Evolutionary conservation across 2,329 filamentous ascomycete species (phyloP), one percentile per base, ranked within the genome.

Genomic region (Talaromyces rugulosus): DNA sequence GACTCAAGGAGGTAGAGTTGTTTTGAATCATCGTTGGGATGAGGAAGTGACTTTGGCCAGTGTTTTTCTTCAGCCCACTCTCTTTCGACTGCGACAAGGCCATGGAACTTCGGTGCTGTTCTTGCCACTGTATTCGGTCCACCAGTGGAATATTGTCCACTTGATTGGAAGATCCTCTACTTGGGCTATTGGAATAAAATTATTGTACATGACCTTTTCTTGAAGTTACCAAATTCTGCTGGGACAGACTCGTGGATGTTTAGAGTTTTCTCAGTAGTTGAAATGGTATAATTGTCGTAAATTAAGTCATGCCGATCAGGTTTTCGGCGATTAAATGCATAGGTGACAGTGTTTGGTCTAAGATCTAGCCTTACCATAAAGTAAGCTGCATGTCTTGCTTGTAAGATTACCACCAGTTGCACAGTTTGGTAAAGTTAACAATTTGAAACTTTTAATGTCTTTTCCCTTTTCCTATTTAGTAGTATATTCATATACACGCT

Each of bases 41-140:
- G 36, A 28, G 7, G n/a, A 23, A 60, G 53, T 12, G 51, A 54
- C 5, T 60, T 36, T 9, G 58, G 58, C 58, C 58, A 60, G 40
- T 60, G 40, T 27, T 60, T 33, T 23, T 50, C 36, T 47, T 47
- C 47, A 5, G 58, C 58, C 51, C 51, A 60, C 27, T 60, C 36
- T 2, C 11, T 12, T 12, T 60, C 58, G 8, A 55, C 27, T 16
- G 51, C 36, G 14, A 60, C 53, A 7, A 55, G 16, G n/a, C 58
- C 58, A n/a, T 60, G 36, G 6, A 8, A 31, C 31, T 11, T n/a
- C 5, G 2, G 58, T 60, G 9, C 40, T 30, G 28, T 60, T 16
- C 5, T 53, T 23, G 16, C n/a, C n/a, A 12, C 58, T 55, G n/a
- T 60, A 55, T 6, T 47, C 27, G 14, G 58, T 60, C 18, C 42